phyloP scores from a whole-genome alignment of 139 green algal species.

The Chlamydomonas schloesseri region DNA sequence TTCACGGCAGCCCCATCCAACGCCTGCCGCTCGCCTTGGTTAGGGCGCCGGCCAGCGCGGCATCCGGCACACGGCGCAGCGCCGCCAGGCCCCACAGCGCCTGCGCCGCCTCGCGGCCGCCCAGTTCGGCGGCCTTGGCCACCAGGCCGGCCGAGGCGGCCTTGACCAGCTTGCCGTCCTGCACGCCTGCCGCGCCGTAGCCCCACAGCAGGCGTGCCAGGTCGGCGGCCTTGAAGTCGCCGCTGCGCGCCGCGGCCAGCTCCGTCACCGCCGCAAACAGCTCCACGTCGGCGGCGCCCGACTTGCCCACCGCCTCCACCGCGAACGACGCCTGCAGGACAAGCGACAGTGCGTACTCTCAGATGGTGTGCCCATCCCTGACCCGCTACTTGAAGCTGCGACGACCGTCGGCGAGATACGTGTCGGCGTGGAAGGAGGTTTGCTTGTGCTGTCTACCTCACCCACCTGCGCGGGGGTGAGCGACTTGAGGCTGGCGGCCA shows the following conservation, averaged over 20 bases:
- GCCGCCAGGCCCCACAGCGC: conserved; percentile 65
- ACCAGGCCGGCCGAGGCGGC: conserved; percentile 42
- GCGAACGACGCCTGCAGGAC: conserved; percentile 53
- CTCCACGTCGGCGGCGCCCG: conserved; percentile 37
- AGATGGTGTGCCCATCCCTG: too few species aligned
- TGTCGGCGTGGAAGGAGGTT: too few species aligned
- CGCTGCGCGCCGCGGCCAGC: conserved; percentile 34
- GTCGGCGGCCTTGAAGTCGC: conserved; percentile 45
- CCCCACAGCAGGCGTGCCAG: conserved; percentile 63
- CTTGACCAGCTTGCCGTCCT: conserved; percentile 49
- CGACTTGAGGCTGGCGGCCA: conserved; percentile 48
- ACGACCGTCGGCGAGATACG: too few species aligned
- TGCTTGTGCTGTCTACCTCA: too few species aligned
- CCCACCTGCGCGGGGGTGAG: conserved; percentile 50
- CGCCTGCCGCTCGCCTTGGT: conserved; percentile 34
- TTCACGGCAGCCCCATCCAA: too few species aligned
- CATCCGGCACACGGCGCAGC: conserved; percentile 54
- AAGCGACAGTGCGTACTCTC: neutral
- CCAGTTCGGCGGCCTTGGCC: conserved; percentile 51
- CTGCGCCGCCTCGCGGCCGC: conserved; percentile 48
- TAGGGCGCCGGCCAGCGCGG: conserved; percentile 46
- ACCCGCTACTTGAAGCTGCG: too few species aligned
- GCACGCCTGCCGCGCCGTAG: conserved; percentile 57
- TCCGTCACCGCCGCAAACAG: conserved; percentile 40
- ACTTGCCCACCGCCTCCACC: conserved; percentile 63